Evolutionary conservation across 2,329 filamentous ascomycete genomes (phyloP), one percentile per base, ranked within the genome.

Genomic region (Elsinoe fawcettii): DNA sequence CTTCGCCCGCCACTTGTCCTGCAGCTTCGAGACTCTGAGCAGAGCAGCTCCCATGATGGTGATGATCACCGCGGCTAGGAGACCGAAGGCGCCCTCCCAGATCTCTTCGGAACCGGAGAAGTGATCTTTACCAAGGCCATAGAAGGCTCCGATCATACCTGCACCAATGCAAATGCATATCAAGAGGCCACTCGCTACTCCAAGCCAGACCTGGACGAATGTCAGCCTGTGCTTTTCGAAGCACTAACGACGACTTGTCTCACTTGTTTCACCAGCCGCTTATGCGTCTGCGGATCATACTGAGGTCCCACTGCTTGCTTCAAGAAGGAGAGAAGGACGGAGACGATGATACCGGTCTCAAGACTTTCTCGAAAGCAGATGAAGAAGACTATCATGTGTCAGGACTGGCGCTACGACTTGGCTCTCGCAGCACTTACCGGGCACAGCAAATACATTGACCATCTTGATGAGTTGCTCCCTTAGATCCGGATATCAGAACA

Each of bases 1-100:
- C 80, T 93, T 93, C 65, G 86, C 75, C n/a, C 84, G 81, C 90
- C 90, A 95, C 72, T 93, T 93, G 60, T 87, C 84, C 69, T 90
- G 87, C 70, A 93, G 80, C 71, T 92, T 93, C 60, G 84, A 86
- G 57, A 95, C 80, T 23, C 90, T 85, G 6, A 95, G 81, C 27
- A 95, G 80, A 3, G 87, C 88, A 30, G 84, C 85, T 25, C 90
- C 90, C 75, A 95, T 86, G 60, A 90, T 64, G 34, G 87, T 87
- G 72, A 95, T 93, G 73, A 95, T 90, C 63, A 93, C 63, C 16
- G 83, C 78, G 2, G 90, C 88, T 53, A 93, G 69, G 39, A 95
- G 75, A 16, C 79, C 82, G 66, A 95, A 93, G 49, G 85, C 80
- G 57, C 87, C 89, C 67, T 95, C 90, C 78, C 88, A 95, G 63